Evolutionary conservation across 768 basidiomycete species (phyloP).

Genomic region (Suillus variegatus): DNA sequence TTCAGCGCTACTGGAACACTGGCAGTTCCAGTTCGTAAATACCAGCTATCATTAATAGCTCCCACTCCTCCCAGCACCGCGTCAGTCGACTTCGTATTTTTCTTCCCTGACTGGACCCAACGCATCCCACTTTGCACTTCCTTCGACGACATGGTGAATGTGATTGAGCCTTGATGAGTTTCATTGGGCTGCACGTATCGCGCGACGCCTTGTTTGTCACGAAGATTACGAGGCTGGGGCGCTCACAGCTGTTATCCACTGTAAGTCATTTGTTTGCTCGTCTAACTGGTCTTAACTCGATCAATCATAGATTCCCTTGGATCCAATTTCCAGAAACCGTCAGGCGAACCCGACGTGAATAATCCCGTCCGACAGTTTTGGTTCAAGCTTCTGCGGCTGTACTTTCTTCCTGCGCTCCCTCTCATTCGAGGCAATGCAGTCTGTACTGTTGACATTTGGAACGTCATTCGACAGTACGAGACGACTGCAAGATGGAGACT

Average conservation of each 20-base stretch:
- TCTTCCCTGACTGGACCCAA: conserved; percentile 84
- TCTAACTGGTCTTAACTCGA: conserved; percentile 7
- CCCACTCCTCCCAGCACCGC: conserved; percentile 82
- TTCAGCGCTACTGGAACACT: conserved; percentile 60
- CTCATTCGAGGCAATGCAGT: conserved; percentile 85
- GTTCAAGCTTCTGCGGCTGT: conserved; percentile 76
- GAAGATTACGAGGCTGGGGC: conserved; percentile 79
- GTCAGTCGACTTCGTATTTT: conserved; percentile 81
- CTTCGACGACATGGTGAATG: conserved; percentile 69
- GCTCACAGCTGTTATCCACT: conserved; percentile 57
- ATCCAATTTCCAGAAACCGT: conserved; percentile 62
- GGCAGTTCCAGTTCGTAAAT: conserved; percentile 56
- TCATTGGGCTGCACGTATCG: conserved; percentile 79
- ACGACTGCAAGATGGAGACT: conserved; percentile 82
- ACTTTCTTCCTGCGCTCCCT: conserved; percentile 85
- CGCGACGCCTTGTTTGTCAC: conserved; percentile 78
- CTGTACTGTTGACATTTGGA: conserved; percentile 92
- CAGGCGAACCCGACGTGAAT: conserved; percentile 53
- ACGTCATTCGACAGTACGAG: conserved; percentile 78
- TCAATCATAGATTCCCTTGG: conserved; percentile 43
- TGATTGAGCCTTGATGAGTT: conserved; percentile 80
- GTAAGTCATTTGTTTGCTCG: conserved; percentile 34
- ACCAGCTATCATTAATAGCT: conserved; percentile 70
- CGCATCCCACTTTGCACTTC: conserved; percentile 64
- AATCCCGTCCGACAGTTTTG: conserved; percentile 77